Evolutionary conservation across 2,329 filamentous ascomycete species (phyloP).

Genomic region (Pseudogymnoascus sp.): DNA sequence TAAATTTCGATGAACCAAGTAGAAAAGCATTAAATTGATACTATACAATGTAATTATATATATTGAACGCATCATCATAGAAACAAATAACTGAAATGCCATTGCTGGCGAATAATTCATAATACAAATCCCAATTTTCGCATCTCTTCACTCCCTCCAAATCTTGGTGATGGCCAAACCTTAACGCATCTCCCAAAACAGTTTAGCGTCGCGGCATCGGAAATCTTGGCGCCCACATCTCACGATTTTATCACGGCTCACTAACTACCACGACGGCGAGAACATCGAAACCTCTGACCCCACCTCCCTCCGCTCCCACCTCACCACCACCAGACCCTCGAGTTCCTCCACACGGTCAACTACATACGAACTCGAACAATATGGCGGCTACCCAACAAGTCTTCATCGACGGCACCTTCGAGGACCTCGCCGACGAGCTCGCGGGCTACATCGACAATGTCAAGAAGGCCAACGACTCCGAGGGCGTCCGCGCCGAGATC

Average conservation of each 20-base stretch:
- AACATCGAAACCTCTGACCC: background rate
- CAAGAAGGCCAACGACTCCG: constrained; percentile 54
- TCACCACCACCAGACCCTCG: background rate
- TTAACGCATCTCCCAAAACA: background rate
- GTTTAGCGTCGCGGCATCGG: background rate
- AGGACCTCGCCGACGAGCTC: constrained; percentile 89
- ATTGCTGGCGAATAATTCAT: background rate
- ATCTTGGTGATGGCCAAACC: background rate
- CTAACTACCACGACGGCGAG: background rate
- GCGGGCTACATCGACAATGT: constrained; percentile 85
- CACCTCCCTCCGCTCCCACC: background rate
- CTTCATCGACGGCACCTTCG: constrained; percentile 85
- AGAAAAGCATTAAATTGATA: background rate
- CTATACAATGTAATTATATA: background rate
- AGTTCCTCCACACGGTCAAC: background rate
- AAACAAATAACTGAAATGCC: background rate
- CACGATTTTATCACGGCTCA: background rate
- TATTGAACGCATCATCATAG: background rate
- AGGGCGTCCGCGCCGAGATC: constrained; percentile 51
- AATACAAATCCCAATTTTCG: background rate
- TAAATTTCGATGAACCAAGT: background rate
- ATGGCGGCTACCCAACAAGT: constrained; percentile 34
- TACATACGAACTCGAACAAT: constrained; percentile 1
- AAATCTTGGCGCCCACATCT: background rate
- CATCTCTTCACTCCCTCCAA: background rate